A percentile compares a stretch with the other conserved stretches of the same genome.
phyloP scores from a whole-genome alignment of 768 basidiomycete genomes.

The Tulasnella sp. region DNA sequence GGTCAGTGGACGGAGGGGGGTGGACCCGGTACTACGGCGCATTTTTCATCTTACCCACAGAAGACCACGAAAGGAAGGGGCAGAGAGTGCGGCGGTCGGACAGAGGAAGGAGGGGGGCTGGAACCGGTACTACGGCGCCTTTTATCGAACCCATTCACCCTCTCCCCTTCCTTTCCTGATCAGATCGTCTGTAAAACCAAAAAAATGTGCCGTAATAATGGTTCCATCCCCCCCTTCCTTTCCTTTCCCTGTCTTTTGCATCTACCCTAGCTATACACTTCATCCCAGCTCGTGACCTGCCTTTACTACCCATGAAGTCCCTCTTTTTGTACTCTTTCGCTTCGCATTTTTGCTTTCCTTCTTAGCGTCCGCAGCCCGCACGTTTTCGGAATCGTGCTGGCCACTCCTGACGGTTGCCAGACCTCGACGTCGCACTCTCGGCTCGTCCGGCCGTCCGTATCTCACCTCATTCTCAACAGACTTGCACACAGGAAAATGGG shows the following conservation, averaged over 20 bases:
- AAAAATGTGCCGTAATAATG: no score
- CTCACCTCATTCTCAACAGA: not conserved
- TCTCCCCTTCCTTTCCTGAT: no score
- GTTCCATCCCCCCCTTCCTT: not conserved
- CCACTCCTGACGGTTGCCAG: conserved; percentile 1
- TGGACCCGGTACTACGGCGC: no score
- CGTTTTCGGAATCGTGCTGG: not conserved
- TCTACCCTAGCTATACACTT: not conserved
- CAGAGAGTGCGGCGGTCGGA: no score
- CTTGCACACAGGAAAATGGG: not conserved
- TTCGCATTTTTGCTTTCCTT: conserved; percentile 12
- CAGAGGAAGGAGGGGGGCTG: no score
- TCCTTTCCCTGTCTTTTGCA: not conserved
- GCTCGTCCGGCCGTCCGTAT: conserved; percentile 1
- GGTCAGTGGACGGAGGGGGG: no score
- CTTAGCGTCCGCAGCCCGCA: conserved; percentile 2
- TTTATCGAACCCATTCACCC: no score
- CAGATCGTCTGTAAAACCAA: no score
- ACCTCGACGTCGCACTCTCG: not conserved
- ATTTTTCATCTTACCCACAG: no score
- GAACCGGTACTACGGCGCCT: no score
- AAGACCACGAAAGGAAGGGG: no score
- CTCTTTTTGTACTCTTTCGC: not conserved
- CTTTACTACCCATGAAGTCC: not conserved
- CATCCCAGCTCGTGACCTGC: not conserved